These are phyloP conservation scores for Dioscorea cayenensis DNA, from an alignment of 116 monocot genomes.

Conservation along the genomic window DNA sequence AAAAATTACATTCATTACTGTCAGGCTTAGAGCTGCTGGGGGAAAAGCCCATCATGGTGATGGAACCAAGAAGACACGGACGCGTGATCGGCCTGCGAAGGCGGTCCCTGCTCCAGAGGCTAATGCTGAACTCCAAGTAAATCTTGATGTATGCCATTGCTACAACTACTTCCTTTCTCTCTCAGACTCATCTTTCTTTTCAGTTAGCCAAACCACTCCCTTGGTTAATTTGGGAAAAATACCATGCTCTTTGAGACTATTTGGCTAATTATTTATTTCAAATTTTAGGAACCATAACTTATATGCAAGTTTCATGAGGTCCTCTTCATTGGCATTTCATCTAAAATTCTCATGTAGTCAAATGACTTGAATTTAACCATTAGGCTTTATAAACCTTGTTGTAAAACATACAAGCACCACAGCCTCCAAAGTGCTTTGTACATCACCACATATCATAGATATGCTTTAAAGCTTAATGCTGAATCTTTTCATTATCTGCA, in stretches of 20 bases:
- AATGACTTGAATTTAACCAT: background rate
- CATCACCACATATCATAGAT: background rate
- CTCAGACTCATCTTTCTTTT: background rate
- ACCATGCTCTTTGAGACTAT: too few species aligned
- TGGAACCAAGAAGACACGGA: constrained; percentile 49
- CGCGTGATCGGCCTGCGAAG: constrained; percentile 41
- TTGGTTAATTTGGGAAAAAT: background rate
- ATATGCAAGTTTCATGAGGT: too few species aligned
- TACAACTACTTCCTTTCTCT: constrained; percentile 1
- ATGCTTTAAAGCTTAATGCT: background rate
- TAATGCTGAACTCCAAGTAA: constrained; percentile 79
- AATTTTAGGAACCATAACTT: too few species aligned
- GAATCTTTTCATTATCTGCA: too few species aligned
- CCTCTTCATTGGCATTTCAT: too few species aligned
- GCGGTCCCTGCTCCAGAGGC: constrained; percentile 67
- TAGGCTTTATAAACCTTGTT: background rate
- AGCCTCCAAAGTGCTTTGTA: background rate
- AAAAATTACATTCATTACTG: background rate
- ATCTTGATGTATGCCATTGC: constrained; percentile 58
- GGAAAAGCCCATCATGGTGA: constrained; percentile 52
- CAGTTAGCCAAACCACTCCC: background rate
- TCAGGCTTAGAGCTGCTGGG: constrained; percentile 43
- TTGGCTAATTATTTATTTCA: too few species aligned
- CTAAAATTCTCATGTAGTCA: too few species aligned
- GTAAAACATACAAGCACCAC: background rate